A percentile compares a stretch with the other conserved stretches of the same genome.
phyloP scores from a whole-genome alignment of 495 filamentous ascomycete genomes.

The Neurospora sp. region DNA sequence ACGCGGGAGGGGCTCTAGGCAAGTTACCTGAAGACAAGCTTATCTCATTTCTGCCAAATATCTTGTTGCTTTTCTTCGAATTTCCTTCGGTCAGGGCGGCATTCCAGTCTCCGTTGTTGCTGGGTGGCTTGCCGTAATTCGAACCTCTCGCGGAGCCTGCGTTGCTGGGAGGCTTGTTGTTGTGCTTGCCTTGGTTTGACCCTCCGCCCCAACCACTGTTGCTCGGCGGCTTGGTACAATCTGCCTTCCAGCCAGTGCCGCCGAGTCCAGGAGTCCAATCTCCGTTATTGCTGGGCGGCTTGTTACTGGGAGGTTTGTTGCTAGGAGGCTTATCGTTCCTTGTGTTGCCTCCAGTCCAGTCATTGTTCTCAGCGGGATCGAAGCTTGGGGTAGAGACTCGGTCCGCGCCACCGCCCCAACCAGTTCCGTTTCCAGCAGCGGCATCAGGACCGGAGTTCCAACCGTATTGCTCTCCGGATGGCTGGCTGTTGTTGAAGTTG shows the following conservation, averaged over 20 bases:
- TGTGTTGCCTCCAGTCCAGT: neutral
- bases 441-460: neutral
- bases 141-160: neutral
- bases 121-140: neutral
- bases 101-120: neutral
- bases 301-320: neutral
- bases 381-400: neutral
- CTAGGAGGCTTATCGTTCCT: neutral
- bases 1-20: neutral
- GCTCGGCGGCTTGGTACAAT: neutral
- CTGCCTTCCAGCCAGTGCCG: neutral
- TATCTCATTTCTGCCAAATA: neutral
- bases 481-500: neutral
- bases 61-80: neutral
- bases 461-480: neutral
- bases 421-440: neutral
- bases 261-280: constrained; percentile 4
- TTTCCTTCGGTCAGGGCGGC: neutral
- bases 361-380: neutral
- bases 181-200: neutral
- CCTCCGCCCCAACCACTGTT: neutral
- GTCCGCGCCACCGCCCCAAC: neutral
- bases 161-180: neutral
- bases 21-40: too few relatives aligned
- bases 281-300: neutral